Base-by-base conservation (phyloP, 2,329 filamentous ascomycete genomes). In the Penicillium sp. region DNA sequence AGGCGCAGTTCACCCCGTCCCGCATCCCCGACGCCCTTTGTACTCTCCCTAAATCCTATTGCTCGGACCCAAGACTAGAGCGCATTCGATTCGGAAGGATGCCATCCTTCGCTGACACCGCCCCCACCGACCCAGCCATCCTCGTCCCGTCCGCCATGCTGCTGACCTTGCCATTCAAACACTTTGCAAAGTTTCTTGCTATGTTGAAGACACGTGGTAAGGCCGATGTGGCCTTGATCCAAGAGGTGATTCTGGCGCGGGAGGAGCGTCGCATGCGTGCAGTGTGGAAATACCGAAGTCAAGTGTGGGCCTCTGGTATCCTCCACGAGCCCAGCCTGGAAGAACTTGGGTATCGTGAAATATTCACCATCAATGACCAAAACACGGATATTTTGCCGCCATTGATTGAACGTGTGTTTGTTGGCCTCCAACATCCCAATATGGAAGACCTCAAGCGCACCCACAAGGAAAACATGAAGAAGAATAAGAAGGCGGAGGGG, bases 221-320 rank as follows among this genome's bases (percentile, higher is more conserved):
- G 34, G 54, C 4, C 34, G 54, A 3, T 33, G 17, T 70, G 26
- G 60, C 48, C 2, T 15, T 23, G 10, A 34, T 42, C 1, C 39
- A 67, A 7, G 52, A 54, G 1, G 54, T 71, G 6, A 29, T 72
- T 4, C 36, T 52, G 3, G 63, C 67, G 48, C 63, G 70, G 4
- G 70, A 72, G 54, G 21, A 49, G 6, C 65, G 68, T 21, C 65
- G 70, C 3, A 23, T 60, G 3, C 45, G 55, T 18, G 66, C 63
- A 3, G 51, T 70, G 12, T 44, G 44, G 3, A 42, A 13, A 13
- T 42, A 29, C 15, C 23, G 29, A 15, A 18, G 17, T 2, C 39
- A 21, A 7, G 7, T 29, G 17, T 42, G 39, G 39, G 24, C 24
- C 24, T 15, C 39, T 12, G 15, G 17, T 5, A 6, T 4, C 26